These are phyloP conservation scores for Cornus suecica DNA, from an alignment of 148 eudicot genomes.

Conservation along the genomic window DNA sequence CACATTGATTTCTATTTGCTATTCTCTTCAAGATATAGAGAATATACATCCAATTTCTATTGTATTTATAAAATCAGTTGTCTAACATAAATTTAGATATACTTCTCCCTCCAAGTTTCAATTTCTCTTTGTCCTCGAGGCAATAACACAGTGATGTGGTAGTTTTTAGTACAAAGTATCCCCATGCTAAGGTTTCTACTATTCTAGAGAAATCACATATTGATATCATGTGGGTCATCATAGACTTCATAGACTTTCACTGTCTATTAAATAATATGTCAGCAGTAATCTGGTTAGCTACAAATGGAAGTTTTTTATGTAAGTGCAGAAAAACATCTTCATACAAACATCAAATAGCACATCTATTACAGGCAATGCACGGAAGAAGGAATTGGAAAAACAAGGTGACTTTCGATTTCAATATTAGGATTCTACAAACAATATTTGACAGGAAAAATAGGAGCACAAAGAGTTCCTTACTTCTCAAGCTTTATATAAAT, in stretches of 20 bases:
- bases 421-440: too few relatives aligned
- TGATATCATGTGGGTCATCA: not conserved
- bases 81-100: not conserved
- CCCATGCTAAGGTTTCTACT: not conserved
- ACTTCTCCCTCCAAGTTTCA: not conserved
- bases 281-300: not conserved
- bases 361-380: not conserved
- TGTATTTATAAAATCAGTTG: not conserved
- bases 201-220: not conserved
- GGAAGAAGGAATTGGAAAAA: not conserved
- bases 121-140: too few relatives aligned
- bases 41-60: too few relatives aligned
- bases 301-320: not conserved
- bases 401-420: not conserved
- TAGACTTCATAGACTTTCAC: not conserved
- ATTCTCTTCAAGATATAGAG: too few relatives aligned
- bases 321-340: not conserved
- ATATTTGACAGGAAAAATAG: not conserved
- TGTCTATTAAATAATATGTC: not conserved
- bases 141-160: not conserved
- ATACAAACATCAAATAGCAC: not conserved
- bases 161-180: not conserved
- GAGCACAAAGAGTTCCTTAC: conserved; percentile 27
- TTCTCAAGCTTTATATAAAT: conserved; percentile 74
- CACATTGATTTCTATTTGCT: too few relatives aligned